phyloP scores from a whole-genome alignment of 148 eudicot genomes.

The Cornus florida region DNA sequence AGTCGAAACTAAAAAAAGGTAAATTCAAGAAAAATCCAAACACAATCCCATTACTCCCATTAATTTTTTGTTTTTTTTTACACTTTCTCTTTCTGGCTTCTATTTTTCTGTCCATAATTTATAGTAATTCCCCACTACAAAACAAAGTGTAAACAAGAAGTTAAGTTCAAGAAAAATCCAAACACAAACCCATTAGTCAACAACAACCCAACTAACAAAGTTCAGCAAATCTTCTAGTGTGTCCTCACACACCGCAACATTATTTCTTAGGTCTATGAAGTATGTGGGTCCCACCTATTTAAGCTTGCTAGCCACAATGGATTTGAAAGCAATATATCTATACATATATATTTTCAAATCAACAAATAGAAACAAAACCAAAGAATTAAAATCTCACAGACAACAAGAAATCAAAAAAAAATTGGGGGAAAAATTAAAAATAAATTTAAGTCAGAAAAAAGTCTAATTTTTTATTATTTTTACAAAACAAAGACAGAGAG shows the following conservation, averaged over 20 bases:
- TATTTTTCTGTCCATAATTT: neutral
- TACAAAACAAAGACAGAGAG: neutral
- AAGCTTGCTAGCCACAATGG: neutral
- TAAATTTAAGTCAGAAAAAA: neutral
- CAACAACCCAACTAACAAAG: neutral
- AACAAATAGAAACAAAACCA: neutral
- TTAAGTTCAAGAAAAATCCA: neutral
- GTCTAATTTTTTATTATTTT: neutral
- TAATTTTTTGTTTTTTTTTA: no score
- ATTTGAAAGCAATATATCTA: neutral
- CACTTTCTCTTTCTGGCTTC: neutral
- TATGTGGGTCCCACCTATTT: neutral
- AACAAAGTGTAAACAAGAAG: neutral
- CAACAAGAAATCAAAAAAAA: neutral
- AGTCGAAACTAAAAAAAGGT: no score
- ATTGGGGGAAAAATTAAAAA: neutral
- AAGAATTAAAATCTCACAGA: conserved; percentile 4
- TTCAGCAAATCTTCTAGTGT: neutral
- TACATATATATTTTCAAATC: no score
- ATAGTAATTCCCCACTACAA: neutral
- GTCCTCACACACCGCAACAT: neutral
- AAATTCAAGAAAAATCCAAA: no score
- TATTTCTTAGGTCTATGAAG: neutral
- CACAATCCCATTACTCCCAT: no score
- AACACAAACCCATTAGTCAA: neutral